Conservation (phyloP, 2,329 filamentous ascomycete species). For the Trichophyton benhamiae region DNA sequence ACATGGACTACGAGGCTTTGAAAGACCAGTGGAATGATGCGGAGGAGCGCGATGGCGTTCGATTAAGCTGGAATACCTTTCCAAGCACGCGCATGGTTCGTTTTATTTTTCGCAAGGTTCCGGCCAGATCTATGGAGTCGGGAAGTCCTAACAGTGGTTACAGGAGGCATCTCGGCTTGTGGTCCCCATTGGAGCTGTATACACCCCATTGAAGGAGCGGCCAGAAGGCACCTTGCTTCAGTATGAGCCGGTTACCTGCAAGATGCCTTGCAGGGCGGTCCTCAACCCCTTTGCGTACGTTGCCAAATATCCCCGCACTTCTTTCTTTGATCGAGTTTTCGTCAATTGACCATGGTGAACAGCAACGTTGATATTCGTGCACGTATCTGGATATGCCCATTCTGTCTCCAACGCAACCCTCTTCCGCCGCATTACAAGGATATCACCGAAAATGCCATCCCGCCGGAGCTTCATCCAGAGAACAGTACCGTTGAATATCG, state of each 20-base stretch:
- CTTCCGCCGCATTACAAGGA: conserved; percentile 58
- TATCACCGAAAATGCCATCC: conserved; percentile 53
- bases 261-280: conserved; percentile 86
- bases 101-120: conserved; percentile 11
- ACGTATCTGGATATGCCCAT: conserved; percentile 56
- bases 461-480: conserved; percentile 51
- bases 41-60: conserved; percentile 90
- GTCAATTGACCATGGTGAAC: background rate
- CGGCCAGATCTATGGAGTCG: background rate
- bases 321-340: background rate
- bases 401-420: conserved; percentile 54
- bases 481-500: conserved; percentile 58
- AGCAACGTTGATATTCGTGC: conserved; percentile 55
- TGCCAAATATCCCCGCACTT: background rate
- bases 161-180: conserved; percentile 89
- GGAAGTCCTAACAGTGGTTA: background rate
- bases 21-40: conserved; percentile 96
- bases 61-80: conserved; percentile 97
- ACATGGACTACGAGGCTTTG: conserved; percentile 82
- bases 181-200: conserved; percentile 89
- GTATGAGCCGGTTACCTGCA: conserved; percentile 95
- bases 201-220: conserved; percentile 93
- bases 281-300: conserved; percentile 91
- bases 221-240: conserved; percentile 67
- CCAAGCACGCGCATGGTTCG: conserved; percentile 91